phyloP scores from a whole-genome alignment of 2,329 filamentous ascomycete species.

The Shiraia sp. region DNA sequence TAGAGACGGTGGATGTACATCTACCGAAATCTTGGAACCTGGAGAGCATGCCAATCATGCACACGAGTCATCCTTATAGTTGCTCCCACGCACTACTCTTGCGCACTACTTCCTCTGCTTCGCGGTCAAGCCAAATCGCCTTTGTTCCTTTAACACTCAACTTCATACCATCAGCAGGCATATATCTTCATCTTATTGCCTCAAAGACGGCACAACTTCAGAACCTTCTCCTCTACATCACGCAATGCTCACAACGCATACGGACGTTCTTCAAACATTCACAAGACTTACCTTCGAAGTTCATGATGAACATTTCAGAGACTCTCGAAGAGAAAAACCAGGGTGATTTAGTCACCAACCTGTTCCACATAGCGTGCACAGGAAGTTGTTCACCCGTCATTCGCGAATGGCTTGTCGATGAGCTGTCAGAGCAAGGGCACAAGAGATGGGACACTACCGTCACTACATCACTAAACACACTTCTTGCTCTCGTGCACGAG shows the following conservation, averaged over 20 bases:
- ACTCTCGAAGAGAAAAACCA: slow-evolving; percentile 69
- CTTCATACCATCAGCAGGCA: slow-evolving; percentile 76
- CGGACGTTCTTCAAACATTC: slow-evolving; percentile 81
- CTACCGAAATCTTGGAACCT: slow-evolving; percentile 50
- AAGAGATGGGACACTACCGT: slow-evolving; percentile 95
- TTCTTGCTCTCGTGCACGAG: slow-evolving; percentile 79
- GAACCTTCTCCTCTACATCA: slow-evolving; percentile 82
- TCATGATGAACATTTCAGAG: slow-evolving; percentile 75
- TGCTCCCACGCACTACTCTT: slow-evolving; percentile 78
- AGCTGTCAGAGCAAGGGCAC: slow-evolving; percentile 71
- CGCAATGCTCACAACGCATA: slow-evolving; percentile 79
- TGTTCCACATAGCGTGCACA: slow-evolving; percentile 84
- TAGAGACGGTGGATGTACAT: slow-evolving; percentile 71
- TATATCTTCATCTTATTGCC: slow-evolving; percentile 81
- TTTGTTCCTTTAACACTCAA: slow-evolving; percentile 76
- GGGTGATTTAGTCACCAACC: slow-evolving; percentile 71
- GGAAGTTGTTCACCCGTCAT: slow-evolving; percentile 76
- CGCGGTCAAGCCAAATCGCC: slow-evolving; percentile 39
- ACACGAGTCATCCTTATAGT: slow-evolving; percentile 72
- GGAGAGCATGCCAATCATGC: slow-evolving; percentile 57
- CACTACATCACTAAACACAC: slow-evolving; percentile 72
- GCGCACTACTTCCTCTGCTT: slow-evolving; percentile 41
- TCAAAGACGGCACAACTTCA: slow-evolving; percentile 87
- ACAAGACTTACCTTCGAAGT: slow-evolving; percentile 76
- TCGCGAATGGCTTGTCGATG: slow-evolving; percentile 86